Base-by-base conservation (phyloP, 495 filamentous ascomycete genomes). In the Parmelia sp. region DNA sequence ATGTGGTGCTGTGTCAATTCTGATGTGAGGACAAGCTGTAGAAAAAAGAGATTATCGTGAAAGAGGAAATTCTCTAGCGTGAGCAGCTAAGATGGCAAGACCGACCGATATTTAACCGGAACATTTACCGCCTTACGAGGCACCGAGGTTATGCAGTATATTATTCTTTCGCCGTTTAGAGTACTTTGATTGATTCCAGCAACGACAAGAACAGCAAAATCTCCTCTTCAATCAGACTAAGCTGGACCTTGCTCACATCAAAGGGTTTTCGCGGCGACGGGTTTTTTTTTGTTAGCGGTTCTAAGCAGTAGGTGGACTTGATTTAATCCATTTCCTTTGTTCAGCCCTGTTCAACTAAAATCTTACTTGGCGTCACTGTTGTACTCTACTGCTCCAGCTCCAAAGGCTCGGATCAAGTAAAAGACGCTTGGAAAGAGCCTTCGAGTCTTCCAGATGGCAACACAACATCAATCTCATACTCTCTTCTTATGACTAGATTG, bases 31-130 rank as follows among this genome's bases (percentile, higher is more conserved):
- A 17, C 15, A 56, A 57, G 29, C 42, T 39, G 33, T 39, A 21
- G 31, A 27, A 53, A 64, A 64, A 64, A 64, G 35, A 59, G 62
- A 64, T 64, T 36, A 58, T 58, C 56, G 33, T 58, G n/a, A 58
- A 58, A 58, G 31, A 35, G 56, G 37, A 58, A 51, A 33, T 58
- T 64, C 42, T 59, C 44, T 64, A 64, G 62, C 51, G 61, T 63
- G 62, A 42, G 31, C 31, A 19, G 44, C 44, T 64, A 64, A 31
- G 33, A 57, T 33, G 42, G 33, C 55, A 47, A 31, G 40, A 64
- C 45, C 33, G 35, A 59, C 62, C 62, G 62, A 49, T 36, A n/a
- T 39, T 59, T 39, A 45, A 29, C 62, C 57, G 27, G 47, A 8
- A 47, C 39, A n/a, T n/a, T n/a, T n/a, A n/a, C n/a, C n/a, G n/a